Percentiles rank a stretch among this genome's conserved stretches.
Conservation (phyloP, 345 rosid genomes). For the Eucalyptus rudis region DNA sequence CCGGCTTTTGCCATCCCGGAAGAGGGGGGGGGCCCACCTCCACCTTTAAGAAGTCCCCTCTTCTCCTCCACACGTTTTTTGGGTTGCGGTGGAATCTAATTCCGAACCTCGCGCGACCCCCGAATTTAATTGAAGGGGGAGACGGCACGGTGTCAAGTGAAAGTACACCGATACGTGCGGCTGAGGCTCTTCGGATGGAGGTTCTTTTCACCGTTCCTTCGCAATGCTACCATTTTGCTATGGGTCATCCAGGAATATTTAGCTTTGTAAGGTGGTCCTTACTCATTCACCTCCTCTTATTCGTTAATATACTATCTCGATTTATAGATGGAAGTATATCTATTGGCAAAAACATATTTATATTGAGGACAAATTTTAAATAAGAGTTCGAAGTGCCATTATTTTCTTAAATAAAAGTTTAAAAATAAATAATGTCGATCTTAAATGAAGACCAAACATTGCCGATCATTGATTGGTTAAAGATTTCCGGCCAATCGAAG, state of each 20-base stretch:
- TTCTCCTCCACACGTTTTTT: not conserved
- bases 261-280: fast-evolving
- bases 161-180: not conserved
- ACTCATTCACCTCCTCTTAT: too few relatives aligned
- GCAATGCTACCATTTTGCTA: too few relatives aligned
- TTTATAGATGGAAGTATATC: too few relatives aligned
- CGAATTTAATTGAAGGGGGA: fast-evolving
- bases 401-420: too few relatives aligned
- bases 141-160: not conserved
- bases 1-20: not conserved
- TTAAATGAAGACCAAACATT: too few relatives aligned
- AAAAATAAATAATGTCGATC: fast-evolving
- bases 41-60: not conserved
- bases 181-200: too few relatives aligned
- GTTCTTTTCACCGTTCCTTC: too few relatives aligned
- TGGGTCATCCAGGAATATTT: too few relatives aligned
- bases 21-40: not conserved
- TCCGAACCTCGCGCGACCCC: not conserved
- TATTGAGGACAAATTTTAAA: too few relatives aligned
- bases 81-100: not conserved
- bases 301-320: too few relatives aligned
- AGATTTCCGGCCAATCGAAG: too few relatives aligned
- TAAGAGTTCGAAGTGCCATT: fast-evolving
- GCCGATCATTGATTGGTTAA: fast-evolving
- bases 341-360: too few relatives aligned